phyloP scores from a whole-genome alignment of 2,329 filamentous ascomycete genomes.

The Aspergillus terreus region DNA sequence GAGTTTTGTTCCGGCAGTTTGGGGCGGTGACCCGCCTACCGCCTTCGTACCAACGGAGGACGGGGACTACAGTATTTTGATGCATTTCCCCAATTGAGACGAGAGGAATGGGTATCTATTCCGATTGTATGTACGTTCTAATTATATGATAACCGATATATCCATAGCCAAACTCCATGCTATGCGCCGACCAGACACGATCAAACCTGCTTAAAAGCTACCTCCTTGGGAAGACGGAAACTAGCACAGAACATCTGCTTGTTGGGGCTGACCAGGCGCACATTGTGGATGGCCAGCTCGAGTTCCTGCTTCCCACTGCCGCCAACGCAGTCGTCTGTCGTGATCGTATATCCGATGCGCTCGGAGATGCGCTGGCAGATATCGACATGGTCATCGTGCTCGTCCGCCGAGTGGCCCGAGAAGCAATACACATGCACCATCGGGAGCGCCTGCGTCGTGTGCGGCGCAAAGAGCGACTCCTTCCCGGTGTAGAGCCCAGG shows the following conservation, averaged over 20 bases:
- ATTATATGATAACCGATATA: background rate
- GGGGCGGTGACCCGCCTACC: background rate
- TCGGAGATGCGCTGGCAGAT: constrained; percentile 65
- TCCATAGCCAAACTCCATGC: constrained; percentile 15
- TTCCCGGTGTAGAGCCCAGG: constrained; percentile 74
- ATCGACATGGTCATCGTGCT: constrained; percentile 55
- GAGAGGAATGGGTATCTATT: background rate
- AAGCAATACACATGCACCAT: constrained; percentile 96
- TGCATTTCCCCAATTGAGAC: background rate
- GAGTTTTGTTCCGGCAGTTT: background rate
- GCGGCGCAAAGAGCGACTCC: constrained; percentile 61
- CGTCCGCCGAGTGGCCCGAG: constrained; percentile 73
- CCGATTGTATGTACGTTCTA: background rate
- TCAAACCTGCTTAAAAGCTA: constrained; percentile 62
- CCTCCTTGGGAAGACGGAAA: constrained; percentile 76
- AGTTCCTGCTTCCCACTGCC: constrained; percentile 56
- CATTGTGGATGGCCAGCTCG: constrained; percentile 57
- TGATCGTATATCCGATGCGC: constrained; percentile 58
- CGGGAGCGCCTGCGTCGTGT: constrained; percentile 62
- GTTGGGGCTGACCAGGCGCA: constrained; percentile 84
- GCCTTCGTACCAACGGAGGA: background rate
- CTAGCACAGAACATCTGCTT: constrained; percentile 97
- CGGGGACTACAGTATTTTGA: background rate
- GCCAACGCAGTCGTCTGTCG: constrained; percentile 48
- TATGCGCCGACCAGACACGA: constrained; percentile 8